Percentiles rank a stretch among this genome's conserved stretches.
Evolutionary conservation across 129 eudicot species (phyloP).

Genomic region (Erigeron canadensis): DNA sequence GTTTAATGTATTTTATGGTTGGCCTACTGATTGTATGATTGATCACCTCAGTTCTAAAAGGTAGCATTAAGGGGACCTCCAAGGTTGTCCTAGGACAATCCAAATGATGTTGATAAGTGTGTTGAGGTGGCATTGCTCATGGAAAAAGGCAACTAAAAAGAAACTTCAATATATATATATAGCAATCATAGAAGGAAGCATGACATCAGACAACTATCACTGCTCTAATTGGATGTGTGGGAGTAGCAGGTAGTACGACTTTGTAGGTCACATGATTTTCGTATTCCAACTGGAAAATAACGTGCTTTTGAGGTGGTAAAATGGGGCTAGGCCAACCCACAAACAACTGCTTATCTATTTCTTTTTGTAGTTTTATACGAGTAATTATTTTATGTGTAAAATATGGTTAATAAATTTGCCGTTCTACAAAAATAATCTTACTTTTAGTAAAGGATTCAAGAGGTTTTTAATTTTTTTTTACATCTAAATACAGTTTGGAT

Average conservation of each 20-base stretch:
- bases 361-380: too few species aligned
- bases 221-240: neutral
- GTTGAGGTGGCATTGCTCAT: neutral
- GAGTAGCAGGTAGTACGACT: neutral
- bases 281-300: neutral
- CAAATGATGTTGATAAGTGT: neutral
- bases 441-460: too few species aligned
- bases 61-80: neutral
- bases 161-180: neutral
- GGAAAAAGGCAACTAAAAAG: neutral
- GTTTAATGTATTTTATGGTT: neutral
- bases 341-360: too few species aligned
- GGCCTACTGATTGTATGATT: neutral
- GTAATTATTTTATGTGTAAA: too few species aligned
- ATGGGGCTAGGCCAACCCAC: too few species aligned
- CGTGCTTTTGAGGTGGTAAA: too few species aligned
- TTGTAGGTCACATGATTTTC: neutral
- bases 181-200: neutral
- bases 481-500: too few species aligned
- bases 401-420: too few species aligned
- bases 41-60: neutral
- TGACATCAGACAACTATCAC: conserved; percentile 1
- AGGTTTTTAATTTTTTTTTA: too few species aligned
- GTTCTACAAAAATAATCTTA: too few species aligned
- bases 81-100: neutral